Evolutionary conservation across 768 basidiomycete genomes (phyloP).

Genomic region (Auriscalpium vulgare): DNA sequence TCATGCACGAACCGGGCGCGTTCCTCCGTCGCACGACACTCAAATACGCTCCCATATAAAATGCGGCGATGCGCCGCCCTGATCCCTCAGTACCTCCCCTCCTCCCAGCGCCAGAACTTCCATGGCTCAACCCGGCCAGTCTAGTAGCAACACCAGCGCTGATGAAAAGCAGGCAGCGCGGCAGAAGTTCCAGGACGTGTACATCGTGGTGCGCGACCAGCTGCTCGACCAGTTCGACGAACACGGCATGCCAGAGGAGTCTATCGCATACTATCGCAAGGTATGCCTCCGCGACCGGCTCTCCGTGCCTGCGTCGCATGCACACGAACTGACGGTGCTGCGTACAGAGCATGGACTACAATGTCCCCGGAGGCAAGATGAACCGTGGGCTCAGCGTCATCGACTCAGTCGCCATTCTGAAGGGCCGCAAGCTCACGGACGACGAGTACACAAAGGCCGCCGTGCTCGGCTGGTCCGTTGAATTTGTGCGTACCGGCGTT

Average conservation of each 20-base stretch:
- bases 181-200: conserved; percentile 65
- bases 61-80: too few species aligned
- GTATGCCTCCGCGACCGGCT: conserved; percentile 34
- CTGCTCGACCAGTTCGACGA: conserved; percentile 58
- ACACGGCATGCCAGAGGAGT: conserved; percentile 78
- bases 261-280: conserved; percentile 74
- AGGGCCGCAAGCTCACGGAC: conserved; percentile 59
- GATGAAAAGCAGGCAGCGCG: conserved; percentile 28
- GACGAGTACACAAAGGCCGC: conserved; percentile 87
- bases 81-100: too few species aligned
- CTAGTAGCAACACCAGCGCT: too few species aligned
- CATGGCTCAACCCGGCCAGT: neutral
- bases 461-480: conserved; percentile 91
- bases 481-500: conserved; percentile 60
- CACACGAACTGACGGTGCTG: too few species aligned
- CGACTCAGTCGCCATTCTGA: conserved; percentile 85
- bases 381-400: conserved; percentile 96
- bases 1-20: too few species aligned
- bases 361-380: conserved; percentile 94
- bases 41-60: too few species aligned
- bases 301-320: too few species aligned
- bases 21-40: too few species aligned
- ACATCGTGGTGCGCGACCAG: conserved; percentile 65
- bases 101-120: too few species aligned
- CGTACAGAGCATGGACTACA: conserved; percentile 79